Conservation (phyloP, 1,284 basidiomycete genomes). For the Athelia psychrophila region DNA sequence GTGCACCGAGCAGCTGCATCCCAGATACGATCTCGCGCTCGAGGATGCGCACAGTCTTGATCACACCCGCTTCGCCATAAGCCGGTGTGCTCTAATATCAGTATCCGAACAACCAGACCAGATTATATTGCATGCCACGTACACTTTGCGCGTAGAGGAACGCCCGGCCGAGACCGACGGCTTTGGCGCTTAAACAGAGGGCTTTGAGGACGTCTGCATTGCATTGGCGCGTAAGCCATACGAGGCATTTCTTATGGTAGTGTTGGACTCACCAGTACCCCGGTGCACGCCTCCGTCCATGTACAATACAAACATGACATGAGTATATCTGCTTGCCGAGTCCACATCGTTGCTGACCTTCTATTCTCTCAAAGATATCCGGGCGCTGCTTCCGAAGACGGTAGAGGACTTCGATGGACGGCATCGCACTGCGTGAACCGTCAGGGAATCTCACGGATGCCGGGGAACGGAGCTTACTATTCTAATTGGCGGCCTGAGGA, state of each 20-base stretch:
- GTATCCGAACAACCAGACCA: too few species aligned
- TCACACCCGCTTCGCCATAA: constrained; percentile 81
- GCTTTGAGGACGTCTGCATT: constrained; percentile 82
- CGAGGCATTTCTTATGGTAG: constrained; percentile 3
- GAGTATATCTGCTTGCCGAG: not conserved
- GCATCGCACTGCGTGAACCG: constrained; percentile 47
- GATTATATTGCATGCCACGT: constrained; percentile 21
- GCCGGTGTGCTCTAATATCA: constrained; percentile 42
- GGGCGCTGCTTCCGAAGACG: constrained; percentile 70
- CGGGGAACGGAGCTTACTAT: constrained; percentile 46
- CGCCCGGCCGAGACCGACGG: constrained; percentile 85
- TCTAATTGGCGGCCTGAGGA: constrained; percentile 74
- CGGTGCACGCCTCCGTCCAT: constrained; percentile 87
- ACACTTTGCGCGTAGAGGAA: constrained; percentile 92
- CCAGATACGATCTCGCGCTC: constrained; percentile 79
- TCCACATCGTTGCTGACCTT: constrained; percentile 41
- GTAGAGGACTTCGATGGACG: constrained; percentile 76
- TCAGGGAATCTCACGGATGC: not conserved
- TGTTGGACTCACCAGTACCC: constrained; percentile 63
- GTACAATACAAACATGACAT: constrained; percentile 59
- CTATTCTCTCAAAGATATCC: constrained; percentile 69
- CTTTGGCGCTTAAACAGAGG: constrained; percentile 85
- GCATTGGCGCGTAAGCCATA: not conserved
- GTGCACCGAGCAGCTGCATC: constrained; percentile 80
- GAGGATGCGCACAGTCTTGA: constrained; percentile 71